phyloP scores from a whole-genome alignment of 192 early-diverging fungal species.

The Chytriomyces sp. region DNA sequence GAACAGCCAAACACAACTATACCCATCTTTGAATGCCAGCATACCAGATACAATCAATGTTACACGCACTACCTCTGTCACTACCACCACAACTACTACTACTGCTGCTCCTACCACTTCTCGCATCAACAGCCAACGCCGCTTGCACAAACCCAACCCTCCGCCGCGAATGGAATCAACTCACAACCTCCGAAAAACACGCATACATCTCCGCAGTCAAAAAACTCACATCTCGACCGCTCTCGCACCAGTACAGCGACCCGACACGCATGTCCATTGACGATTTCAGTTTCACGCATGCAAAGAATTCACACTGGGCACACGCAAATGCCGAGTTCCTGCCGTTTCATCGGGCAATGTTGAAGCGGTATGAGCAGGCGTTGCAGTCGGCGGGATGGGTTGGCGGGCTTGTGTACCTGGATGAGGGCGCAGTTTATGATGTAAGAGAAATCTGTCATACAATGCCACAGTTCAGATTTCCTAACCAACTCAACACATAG shows the following conservation, averaged over 20 bases:
- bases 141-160: neutral
- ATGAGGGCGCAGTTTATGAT: neutral
- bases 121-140: neutral
- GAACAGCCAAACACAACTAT: no score
- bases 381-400: conserved; percentile 2
- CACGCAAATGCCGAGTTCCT: conserved; percentile 23
- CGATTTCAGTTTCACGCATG: neutral
- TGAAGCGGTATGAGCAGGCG: neutral
- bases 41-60: no score
- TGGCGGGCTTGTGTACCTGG: conserved; percentile 1
- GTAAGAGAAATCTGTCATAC: no score
- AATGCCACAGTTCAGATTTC: no score
- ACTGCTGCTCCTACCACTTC: no score
- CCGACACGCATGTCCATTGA: conserved; percentile 3
- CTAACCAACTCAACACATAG: no score
- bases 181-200: neutral
- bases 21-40: no score
- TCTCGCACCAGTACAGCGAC: neutral
- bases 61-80: no score
- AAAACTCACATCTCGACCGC: neutral
- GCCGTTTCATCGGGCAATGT: conserved; percentile 14
- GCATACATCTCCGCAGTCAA: conserved; percentile 12
- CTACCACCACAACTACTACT: no score
- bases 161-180: neutral
- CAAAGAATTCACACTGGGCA: neutral